phyloP scores from a whole-genome alignment of 768 basidiomycete genomes.

The Rhizopogon vinicolor region DNA sequence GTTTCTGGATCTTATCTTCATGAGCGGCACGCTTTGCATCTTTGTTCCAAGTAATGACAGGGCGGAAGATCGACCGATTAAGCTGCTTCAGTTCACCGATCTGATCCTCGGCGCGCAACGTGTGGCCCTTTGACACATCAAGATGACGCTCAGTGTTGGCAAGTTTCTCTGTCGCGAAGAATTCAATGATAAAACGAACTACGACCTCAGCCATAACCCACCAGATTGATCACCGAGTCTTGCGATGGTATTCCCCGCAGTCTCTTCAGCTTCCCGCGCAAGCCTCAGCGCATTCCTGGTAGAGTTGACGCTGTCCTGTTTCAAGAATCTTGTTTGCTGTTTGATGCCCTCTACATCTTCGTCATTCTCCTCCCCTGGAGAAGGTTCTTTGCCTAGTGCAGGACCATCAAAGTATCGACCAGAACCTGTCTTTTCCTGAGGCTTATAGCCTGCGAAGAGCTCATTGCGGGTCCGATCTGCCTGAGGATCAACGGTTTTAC shows the following conservation, averaged over 20 bases:
- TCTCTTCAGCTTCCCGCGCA: constrained; percentile 96
- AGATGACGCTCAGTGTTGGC: constrained; percentile 95
- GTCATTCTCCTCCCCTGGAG: constrained; percentile 70
- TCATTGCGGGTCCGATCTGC: constrained; percentile 65
- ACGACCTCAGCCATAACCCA: constrained; percentile 29
- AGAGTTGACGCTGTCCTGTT: constrained; percentile 88
- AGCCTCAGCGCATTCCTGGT: constrained; percentile 90
- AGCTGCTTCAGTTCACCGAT: constrained; percentile 92
- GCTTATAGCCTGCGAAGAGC: constrained; percentile 72
- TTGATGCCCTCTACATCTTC: constrained; percentile 96
- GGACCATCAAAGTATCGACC: constrained; percentile 72
- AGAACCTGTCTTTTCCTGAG: constrained; percentile 45
- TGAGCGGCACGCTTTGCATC: constrained; percentile 83
- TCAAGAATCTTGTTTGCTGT: constrained; percentile 79
- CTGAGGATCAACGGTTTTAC: constrained; percentile 25
- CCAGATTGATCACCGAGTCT: constrained; percentile 93
- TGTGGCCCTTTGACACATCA: constrained; percentile 87
- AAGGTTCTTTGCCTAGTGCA: constrained; percentile 36
- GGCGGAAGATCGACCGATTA: constrained; percentile 92
- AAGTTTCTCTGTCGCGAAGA: constrained; percentile 56
- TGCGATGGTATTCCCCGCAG: constrained; percentile 76
- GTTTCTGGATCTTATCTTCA: constrained; percentile 76
- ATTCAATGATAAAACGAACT: background rate
- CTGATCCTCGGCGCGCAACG: constrained; percentile 84
- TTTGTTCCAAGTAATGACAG: constrained; percentile 91